Conservation (phyloP, 2,329 filamentous ascomycete species). For the Periconia sp. region DNA sequence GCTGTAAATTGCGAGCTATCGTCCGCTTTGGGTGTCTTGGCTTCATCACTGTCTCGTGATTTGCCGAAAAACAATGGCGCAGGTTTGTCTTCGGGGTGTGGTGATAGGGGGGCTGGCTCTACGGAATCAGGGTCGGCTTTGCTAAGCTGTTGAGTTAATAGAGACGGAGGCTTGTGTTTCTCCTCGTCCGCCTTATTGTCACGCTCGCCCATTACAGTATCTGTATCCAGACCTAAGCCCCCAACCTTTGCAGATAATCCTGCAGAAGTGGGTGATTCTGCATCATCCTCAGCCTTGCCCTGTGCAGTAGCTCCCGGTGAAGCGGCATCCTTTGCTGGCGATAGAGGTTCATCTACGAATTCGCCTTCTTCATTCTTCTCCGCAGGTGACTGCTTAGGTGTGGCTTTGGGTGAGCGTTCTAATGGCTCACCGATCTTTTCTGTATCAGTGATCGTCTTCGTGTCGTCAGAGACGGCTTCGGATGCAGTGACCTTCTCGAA, state of each 20-base stretch:
- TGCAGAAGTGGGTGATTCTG: constrained; percentile 52
- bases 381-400: constrained; percentile 22
- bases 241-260: constrained; percentile 58
- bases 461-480: constrained; percentile 72
- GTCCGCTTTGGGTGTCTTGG: constrained; percentile 24
- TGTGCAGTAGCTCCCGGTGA: constrained; percentile 19
- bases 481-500: constrained; percentile 83
- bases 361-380: constrained; percentile 59
- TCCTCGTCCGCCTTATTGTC: constrained; percentile 26
- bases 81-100: constrained; percentile 68
- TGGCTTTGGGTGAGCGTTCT: constrained; percentile 49
- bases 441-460: constrained; percentile 52
- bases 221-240: constrained; percentile 62
- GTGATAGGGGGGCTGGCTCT: constrained; percentile 45
- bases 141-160: constrained; percentile 47
- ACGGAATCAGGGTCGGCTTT: constrained; percentile 29
- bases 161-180: constrained; percentile 33
- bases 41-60: constrained; percentile 27
- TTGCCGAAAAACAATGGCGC: constrained; percentile 63
- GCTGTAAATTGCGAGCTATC: constrained; percentile 33
- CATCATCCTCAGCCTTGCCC: constrained; percentile 30
- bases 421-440: constrained; percentile 39
- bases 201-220: constrained; percentile 52
- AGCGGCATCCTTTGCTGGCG: constrained; percentile 50
- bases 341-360: constrained; percentile 77